Base-by-base conservation (phyloP, 768 basidiomycete genomes). In the Boletus rex-veris region DNA sequence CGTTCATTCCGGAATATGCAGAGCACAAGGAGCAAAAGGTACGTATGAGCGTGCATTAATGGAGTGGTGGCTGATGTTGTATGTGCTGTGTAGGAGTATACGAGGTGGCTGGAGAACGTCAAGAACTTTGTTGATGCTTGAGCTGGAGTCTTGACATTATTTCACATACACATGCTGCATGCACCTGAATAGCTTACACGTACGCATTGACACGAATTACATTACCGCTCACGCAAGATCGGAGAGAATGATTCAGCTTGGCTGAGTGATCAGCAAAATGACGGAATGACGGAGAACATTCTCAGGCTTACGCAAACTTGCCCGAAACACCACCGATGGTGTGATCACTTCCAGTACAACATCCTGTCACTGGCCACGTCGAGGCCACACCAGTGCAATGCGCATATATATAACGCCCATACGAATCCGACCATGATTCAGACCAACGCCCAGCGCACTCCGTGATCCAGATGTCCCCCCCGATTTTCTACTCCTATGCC, bases 11-110 rank as follows among this genome's bases (percentile, higher is more conserved):
- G 16, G 88, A 94, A 57, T 92, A 92, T 66, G 85, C 88, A 14
- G 86, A 90, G 65, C 76, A 77, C 76, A 98, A 97, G 79, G 95
- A 98, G 67, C 95, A 98, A 76, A 85, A 86, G 82, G 93, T 93
- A 14, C 2, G 70, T 63, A 0, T 28, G 15, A 7, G 24, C 43
- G 0, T 47, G 37, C 5, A 43, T 10, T 41, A 57, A 41, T 26
- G 47, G 15, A 8, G 54, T 9, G 59, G 33, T 49, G 54, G 16
- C 54, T 58, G 50, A 46, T 26, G 11, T 31, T 19, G 37, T 9
- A 4, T 12, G 45, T 36, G 52, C 31, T 57, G 37, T 56, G 48
- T 45, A 94, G 92, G 95, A 98, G 75, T 98, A 98, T 73, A 82
- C 92, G 64, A 78, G 76, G 59, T 98, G 95, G 95, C 74, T 98